Conservation (phyloP, 164 flowering plant species). For the grape (Vitis vinifera) region ASM3070453v1 NC_081808.1:22964001-22964500, state of each 20-base stretch:
- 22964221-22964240: not conserved
- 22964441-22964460: too few relatives aligned
- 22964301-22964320: too few relatives aligned
- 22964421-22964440: too few relatives aligned
- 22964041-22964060: constrained; percentile 17
- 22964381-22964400: too few relatives aligned
- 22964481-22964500: too few relatives aligned
- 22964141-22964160: constrained; percentile 14
- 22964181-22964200: not conserved
- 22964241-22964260: not conserved
- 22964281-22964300: too few relatives aligned
- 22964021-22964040: constrained; percentile 18
- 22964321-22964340: too few relatives aligned
- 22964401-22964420: too few relatives aligned
- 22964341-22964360: too few relatives aligned
- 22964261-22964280: not conserved
- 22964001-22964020: constrained; percentile 16
- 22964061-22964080: constrained; percentile 18
- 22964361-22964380: too few relatives aligned
- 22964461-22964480: too few relatives aligned
- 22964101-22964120: constrained; percentile 18
- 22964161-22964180: constrained; percentile 16
- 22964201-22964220: not conserved
- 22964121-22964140: constrained; percentile 19
- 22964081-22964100: constrained; percentile 13